Conservation (phyloP, 1,139 yeast species). For the Saccharomycopsis hybrid region DNA sequence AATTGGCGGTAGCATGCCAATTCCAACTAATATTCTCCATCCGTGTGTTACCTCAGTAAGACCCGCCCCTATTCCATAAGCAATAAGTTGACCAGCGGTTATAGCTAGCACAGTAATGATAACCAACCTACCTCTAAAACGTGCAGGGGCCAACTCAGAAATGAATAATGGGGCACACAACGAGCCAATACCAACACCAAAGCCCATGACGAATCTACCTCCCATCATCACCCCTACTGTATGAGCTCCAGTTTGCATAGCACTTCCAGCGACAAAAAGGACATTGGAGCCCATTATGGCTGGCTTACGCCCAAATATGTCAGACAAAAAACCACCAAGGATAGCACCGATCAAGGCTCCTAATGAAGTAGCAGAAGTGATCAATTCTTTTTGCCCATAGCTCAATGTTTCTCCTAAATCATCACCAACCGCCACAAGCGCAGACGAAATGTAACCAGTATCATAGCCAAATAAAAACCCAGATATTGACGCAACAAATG, state of each 20-base stretch:
- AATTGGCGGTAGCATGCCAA: constrained; percentile 66
- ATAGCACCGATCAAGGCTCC: constrained; percentile 82
- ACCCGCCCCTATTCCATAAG: constrained; percentile 92
- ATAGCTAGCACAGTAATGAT: constrained; percentile 39
- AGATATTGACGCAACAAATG: constrained; percentile 79
- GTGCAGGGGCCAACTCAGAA: constrained; percentile 85
- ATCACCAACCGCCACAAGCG: constrained; percentile 74
- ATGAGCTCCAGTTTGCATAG: constrained; percentile 71
- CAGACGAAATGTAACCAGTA: constrained; percentile 92
- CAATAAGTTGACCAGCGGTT: constrained; percentile 88
- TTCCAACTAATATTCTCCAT: constrained; percentile 65
- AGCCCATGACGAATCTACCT: constrained; percentile 89
- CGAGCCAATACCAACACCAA: constrained; percentile 93
- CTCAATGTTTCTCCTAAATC: constrained; percentile 58
- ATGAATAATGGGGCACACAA: constrained; percentile 89
- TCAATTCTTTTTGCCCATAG: constrained; percentile 74
- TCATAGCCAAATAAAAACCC: constrained; percentile 97
- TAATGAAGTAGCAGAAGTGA: constrained; percentile 90
- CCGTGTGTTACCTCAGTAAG: constrained; percentile 67
- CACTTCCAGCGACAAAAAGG: constrained; percentile 75
- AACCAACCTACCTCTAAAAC: constrained; percentile 80
- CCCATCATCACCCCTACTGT: constrained; percentile 86
- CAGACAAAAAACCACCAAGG: constrained; percentile 74
- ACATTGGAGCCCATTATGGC: constrained; percentile 74
- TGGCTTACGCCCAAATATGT: constrained; percentile 72